Evolutionary conservation across 495 filamentous ascomycete genomes (phyloP), one percentile per base, ranked within the genome.

Genomic region (Amphirosellinia nigrospora): DNA sequence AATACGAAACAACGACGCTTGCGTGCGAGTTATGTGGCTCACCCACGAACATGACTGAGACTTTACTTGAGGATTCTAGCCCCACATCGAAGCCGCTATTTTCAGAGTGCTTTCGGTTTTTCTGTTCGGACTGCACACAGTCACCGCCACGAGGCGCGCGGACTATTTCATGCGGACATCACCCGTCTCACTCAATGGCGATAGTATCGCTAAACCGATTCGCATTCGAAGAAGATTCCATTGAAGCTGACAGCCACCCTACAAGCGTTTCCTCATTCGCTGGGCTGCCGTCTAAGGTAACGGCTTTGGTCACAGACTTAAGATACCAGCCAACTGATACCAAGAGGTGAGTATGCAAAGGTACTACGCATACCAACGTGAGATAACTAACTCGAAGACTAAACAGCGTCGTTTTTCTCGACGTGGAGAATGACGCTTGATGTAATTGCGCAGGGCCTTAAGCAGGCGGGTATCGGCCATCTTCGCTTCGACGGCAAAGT

Each of bases 401-500:
- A 62, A 45, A 26, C 23, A 62, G 59, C 4, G 36, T 62, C 23
- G 59, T 62, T n/a, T 62, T 62, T 19, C n/a, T 62, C 59, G 1
- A 45, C 59, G 4, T 62, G 59, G 59, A 9, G 59, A 45, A 7
- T 62, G 0, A 62, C 59, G 6, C 34, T 62, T 11, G 59, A 62
- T 19, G 38, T 62, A 30, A 16, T 62, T 15, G 19, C 13, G 15
- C 3, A 1, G 0, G 59, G 59, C 38, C 13, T 62, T 6, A 38
- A 62, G 2, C 21, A 8, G 1, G 16, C 19, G 3, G 13, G 10
- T 3, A 62, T 62, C 10, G 1, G 9, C 9, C 26, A n/a, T 8
- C 30, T 62, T 8, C 36, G 59, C 8, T 62, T 62, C 10, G 59
- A 62, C n/a, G 59, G 59, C 13, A 62, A 62, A 6, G 59, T 62